Conservation (phyloP, 257 asterid genomes). For the Mitragyna speciosa region DNA sequence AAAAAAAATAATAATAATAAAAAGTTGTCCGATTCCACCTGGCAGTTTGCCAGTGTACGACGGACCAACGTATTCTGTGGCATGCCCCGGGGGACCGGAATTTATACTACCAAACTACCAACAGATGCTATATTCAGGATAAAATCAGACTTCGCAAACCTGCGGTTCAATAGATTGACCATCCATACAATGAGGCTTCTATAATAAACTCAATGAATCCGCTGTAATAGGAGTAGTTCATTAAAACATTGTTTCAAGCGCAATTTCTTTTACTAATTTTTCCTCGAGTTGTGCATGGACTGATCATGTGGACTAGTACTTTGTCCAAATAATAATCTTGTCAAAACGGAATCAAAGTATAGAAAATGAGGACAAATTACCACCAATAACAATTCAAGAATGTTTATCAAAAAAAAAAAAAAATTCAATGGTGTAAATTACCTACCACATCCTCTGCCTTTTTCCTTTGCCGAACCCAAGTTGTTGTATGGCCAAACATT, state of each 20-base stretch:
- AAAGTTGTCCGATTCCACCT: neutral
- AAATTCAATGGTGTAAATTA: neutral
- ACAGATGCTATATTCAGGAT: neutral
- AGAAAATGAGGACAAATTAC: neutral
- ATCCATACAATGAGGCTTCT: neutral
- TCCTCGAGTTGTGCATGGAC: neutral
- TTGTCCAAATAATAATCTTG: neutral
- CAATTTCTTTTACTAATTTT: neutral
- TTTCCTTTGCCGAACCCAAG: neutral
- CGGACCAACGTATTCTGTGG: neutral
- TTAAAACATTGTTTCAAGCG: neutral
- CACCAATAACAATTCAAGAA: neutral
- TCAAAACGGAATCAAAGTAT: neutral
- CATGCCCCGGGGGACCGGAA: neutral
- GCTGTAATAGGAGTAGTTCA: too few relatives aligned
- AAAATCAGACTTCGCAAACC: neutral
- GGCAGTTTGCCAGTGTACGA: conserved; percentile 4
- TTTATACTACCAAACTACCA: neutral
- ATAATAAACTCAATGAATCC: neutral
- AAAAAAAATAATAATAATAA: too few relatives aligned
- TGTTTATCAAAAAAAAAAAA: neutral
- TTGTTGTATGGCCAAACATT: neutral
- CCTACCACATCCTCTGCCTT: neutral
- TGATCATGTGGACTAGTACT: neutral
- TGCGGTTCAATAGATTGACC: neutral